Conservation (phyloP, 1,139 yeast species). For the Maudiozyma humilis region DNA sequence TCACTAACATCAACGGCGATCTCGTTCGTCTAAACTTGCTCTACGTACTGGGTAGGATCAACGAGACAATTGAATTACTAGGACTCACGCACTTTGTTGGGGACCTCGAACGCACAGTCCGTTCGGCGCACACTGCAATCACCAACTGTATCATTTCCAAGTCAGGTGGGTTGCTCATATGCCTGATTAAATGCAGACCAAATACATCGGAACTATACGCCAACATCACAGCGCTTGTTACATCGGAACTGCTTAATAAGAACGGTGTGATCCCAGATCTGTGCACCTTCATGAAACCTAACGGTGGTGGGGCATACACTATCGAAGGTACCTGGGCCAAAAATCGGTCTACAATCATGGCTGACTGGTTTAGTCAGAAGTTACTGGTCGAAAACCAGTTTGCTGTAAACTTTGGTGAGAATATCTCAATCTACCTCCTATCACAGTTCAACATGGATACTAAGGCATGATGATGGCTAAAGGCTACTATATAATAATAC, state of each 20-base stretch:
- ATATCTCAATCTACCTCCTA: conserved; percentile 40
- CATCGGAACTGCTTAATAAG: conserved; percentile 66
- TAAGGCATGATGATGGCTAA: too few species aligned
- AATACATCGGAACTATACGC: conserved; percentile 40
- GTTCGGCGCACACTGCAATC: conserved; percentile 53
- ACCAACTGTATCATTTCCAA: conserved; percentile 61
- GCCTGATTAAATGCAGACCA: conserved; percentile 62
- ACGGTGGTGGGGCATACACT: conserved; percentile 47
- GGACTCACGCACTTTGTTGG: conserved; percentile 88
- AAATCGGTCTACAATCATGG: conserved; percentile 61
- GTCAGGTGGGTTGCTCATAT: conserved; percentile 74
- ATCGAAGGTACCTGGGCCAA: conserved; percentile 51
- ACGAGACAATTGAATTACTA: conserved; percentile 83
- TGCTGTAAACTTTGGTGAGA: conserved; percentile 60
- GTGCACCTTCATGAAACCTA: conserved; percentile 61
- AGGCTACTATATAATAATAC: not conserved
- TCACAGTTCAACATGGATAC: conserved; percentile 26
- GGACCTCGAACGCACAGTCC: conserved; percentile 75
- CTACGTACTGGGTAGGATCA: conserved; percentile 76
- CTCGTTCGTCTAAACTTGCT: conserved; percentile 64
- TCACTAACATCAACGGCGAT: conserved; percentile 37
- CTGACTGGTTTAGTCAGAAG: conserved; percentile 43
- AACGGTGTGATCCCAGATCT: conserved; percentile 84
- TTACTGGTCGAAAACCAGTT: conserved; percentile 36
- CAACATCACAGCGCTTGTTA: conserved; percentile 74